A percentile compares a stretch with the other conserved stretches of the same genome.
These are phyloP conservation scores for Mycena maculata DNA, from an alignment of 768 basidiomycete species.

Conservation along the genomic window DNA sequence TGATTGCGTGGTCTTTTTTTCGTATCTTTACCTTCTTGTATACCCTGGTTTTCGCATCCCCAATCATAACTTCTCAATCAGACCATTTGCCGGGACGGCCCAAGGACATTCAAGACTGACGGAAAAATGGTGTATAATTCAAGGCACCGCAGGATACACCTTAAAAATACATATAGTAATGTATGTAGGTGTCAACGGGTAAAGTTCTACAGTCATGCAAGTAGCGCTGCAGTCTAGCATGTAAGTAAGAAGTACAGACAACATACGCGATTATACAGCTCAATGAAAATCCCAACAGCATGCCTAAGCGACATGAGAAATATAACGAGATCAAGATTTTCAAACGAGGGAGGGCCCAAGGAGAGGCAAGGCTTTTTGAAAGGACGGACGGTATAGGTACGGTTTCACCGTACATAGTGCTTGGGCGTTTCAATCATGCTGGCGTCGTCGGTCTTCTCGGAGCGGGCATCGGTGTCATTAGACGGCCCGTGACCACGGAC, in stretches of 20 bases:
- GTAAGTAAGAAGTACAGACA: background rate
- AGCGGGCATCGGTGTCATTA: conserved; percentile 23
- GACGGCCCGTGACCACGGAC: conserved; percentile 26
- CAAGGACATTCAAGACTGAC: too few relatives aligned
- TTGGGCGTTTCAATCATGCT: conserved; percentile 25
- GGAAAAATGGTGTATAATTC: too few relatives aligned
- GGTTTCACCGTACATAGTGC: conserved; percentile 20
- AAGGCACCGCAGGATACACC: too few relatives aligned
- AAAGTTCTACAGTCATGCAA: conserved; percentile 2
- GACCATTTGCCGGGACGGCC: too few relatives aligned
- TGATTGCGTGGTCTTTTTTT: conserved; percentile 34
- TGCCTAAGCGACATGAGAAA: too few relatives aligned
- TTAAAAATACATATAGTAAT: background rate
- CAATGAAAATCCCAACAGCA: background rate
- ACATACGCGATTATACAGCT: too few relatives aligned
- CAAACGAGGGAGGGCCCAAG: conserved; percentile 1
- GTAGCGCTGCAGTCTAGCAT: conserved; percentile 8
- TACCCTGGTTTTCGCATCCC: background rate
- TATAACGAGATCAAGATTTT: conserved; percentile 6
- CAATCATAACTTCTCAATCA: too few relatives aligned
- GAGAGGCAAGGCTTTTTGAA: conserved; percentile 8
- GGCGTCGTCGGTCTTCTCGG: conserved; percentile 34
- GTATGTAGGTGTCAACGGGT: background rate
- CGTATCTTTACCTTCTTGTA: too few relatives aligned
- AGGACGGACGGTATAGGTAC: background rate